Percentiles rank a stretch among this genome's conserved stretches.
Conservation (phyloP, 805 yeast species). For the Kodamaea hsintzibuensis region DNA sequence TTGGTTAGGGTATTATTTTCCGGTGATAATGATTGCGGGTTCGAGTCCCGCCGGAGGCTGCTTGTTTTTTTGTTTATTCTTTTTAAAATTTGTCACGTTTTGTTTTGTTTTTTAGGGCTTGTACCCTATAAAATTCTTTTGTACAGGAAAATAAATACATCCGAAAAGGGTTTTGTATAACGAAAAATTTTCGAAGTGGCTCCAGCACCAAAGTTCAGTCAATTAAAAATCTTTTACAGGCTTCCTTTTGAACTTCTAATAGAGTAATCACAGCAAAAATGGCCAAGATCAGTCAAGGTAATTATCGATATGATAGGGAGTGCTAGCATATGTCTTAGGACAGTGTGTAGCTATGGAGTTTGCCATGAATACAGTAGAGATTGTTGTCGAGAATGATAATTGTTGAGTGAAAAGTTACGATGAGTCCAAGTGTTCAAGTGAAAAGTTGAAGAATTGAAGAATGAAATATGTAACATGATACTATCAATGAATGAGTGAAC, state of each 20-base stretch:
- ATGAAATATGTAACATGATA: too few species aligned
- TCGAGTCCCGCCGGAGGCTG: conserved; percentile 73
- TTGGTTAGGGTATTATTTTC: conserved; percentile 73
- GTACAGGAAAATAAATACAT: neutral
- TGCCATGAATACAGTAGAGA: neutral
- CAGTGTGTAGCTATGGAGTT: neutral
- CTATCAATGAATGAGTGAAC: too few species aligned
- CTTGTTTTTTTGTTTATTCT: neutral
- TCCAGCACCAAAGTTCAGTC: conserved; percentile 7
- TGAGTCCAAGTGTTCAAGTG: neutral
- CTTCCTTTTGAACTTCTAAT: conserved; percentile 11
- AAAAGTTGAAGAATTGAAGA: neutral
- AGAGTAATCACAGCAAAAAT: conserved; percentile 33
- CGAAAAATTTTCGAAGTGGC: conserved; percentile 10
- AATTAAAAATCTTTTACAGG: conserved; percentile 8
- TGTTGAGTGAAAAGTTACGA: neutral
- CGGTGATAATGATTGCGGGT: conserved; percentile 76
- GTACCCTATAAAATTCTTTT: neutral
- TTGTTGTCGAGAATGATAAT: neutral
- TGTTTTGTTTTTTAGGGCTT: conserved; percentile 2
- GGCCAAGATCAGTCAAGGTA: conserved; percentile 69
- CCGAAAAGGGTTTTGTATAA: neutral
- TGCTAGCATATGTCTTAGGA: neutral
- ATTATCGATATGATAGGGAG: conserved; percentile 19
- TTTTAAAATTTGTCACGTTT: conserved; percentile 5